Base-by-base conservation (phyloP, 148 eudicot genomes). In the Rhododendron simsii region DNA sequence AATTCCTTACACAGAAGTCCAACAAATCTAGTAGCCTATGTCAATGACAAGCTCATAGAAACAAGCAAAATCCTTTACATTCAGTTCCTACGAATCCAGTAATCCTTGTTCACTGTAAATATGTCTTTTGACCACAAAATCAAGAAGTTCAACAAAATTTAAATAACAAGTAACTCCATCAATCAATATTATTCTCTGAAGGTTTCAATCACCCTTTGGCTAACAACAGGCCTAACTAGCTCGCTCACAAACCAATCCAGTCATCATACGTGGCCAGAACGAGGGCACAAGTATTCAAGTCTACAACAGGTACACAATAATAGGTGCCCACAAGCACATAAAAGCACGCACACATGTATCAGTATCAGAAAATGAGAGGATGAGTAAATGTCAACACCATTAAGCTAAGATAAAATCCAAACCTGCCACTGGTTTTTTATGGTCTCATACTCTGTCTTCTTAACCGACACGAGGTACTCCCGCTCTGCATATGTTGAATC, bases 371-470 rank as follows among this genome's bases (percentile, higher is more conserved):
- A 15, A 57, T 4, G 48, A 33, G 37, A 88, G 28, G 13, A 82
- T 53, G 57, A 75, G 82, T 16, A 47, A 39, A 37, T 20, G 44
- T 26, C 41, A n/a, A 26, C 59, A 69, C 28, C 79, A 28, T 44
- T 65, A 9, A 23, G 80, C 53, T 4, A 73, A 48, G 61, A 71
- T 73, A 8, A 75, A 78, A 78, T 50, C 84, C 86, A 86, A 86
- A 95, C 99, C 99, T 96, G 93, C 99, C 99, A 96, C 87, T 95
- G 99, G 83, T 91, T 93, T 90, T 93, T 96, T 79, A 95, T 88
- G 28, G 91, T 93, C 90, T 95, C 98, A 81, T 94, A 96, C 86
- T 95, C 99, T 75, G 92, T 89, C 86, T 94, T 95, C 90, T 91
- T 95, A 80, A 91, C 86, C 30, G 98, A 85, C 86, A 89, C 88